Conservation (phyloP, 2,329 filamentous ascomycete genomes). For the Phialocephala sp. region DNA sequence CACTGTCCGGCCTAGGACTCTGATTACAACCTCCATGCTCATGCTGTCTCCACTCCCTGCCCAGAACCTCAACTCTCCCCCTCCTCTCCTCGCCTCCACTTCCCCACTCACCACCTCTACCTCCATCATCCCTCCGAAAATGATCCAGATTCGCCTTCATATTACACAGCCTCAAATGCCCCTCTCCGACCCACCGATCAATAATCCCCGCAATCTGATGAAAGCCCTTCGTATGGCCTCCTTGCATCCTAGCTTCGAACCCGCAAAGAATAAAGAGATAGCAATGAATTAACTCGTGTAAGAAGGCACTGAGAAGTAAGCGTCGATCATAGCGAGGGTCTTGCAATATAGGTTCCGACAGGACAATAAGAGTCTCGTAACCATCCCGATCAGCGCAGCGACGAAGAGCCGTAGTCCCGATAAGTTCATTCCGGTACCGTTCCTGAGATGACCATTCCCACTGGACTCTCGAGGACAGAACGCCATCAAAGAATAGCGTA, state of each 20-base stretch:
- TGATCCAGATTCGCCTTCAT: slow-evolving; percentile 66
- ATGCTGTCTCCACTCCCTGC: slow-evolving; percentile 14
- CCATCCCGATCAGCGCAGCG: slow-evolving; percentile 47
- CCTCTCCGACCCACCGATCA: slow-evolving; percentile 62
- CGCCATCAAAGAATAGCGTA: slow-evolving; percentile 65
- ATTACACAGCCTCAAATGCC: slow-evolving; percentile 59
- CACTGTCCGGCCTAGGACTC: slow-evolving; percentile 20
- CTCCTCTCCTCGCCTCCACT: neutral
- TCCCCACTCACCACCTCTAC: slow-evolving; percentile 2
- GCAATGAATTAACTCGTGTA: slow-evolving; percentile 72
- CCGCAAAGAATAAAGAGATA: slow-evolving; percentile 69
- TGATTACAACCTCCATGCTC: slow-evolving; percentile 30
- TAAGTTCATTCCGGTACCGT: slow-evolving; percentile 60
- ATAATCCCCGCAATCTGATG: slow-evolving; percentile 63
- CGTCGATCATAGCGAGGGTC: slow-evolving; percentile 58
- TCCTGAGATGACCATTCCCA: slow-evolving; percentile 65
- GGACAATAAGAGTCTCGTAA: slow-evolving; percentile 66
- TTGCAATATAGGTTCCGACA: slow-evolving; percentile 64
- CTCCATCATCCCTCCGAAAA: slow-evolving; percentile 46
- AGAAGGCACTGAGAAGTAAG: slow-evolving; percentile 66
- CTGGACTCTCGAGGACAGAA: slow-evolving; percentile 60
- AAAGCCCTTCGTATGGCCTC: slow-evolving; percentile 67
- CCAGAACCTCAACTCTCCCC: neutral
- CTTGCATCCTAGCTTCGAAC: slow-evolving; percentile 58
- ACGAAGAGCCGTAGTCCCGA: slow-evolving; percentile 67